Base-by-base conservation (phyloP, 192 early-diverging fungal genomes). In the Linnemannia elongata region DNA sequence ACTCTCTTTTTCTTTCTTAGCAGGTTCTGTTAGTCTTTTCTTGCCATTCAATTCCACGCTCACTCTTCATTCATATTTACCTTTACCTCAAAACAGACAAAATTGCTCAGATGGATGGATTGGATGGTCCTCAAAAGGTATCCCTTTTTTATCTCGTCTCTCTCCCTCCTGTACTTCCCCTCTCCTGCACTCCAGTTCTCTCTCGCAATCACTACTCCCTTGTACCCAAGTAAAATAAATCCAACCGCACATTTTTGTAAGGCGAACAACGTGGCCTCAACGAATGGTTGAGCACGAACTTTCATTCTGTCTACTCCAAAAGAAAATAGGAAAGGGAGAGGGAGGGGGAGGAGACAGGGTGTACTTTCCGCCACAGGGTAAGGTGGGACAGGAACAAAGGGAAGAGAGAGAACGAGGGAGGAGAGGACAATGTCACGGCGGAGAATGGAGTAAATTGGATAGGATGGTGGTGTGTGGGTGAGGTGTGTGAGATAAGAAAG, bases 231-330 rank as follows among this genome's bases (percentile, higher is more conserved):
- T n/a, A 45, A 45, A 45, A 45, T 12, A 45, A 45, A 66, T 33
- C 30, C 60, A 66, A 66, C 60, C n/a, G 60, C 60, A 66, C 27
- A 52, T 52, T 20, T 17, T 52, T 20, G 17, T 30, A 15, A 66
- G 9, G n/a, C 33, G 1, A 72, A 72, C 70, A 72, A 72, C 70
- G 70, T 72, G 70, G 70, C 24, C 38, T 0, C 22, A 72, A 72
- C 70, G 70, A 72, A 72, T 72, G 70, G 70, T 72, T 24, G 70
- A 38, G 70, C 70, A 39, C 20, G 36, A 71, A 38, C 18, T 27
- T 68, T 18, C 2, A 35, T 4, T 30, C 6, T 8, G 57, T 24
- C 30, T 41, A 24, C 18, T 72, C 39, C 20, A 41, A 38, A 71
- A 71, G 15, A 30, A n/a, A 27, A 15, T 66, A 66, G 60, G 15